A percentile compares a stretch with the other conserved stretches of the same genome.
These are phyloP conservation scores for Ettlia oleoabundans DNA, from an alignment of 139 green algal species.

Conservation along the genomic window DNA sequence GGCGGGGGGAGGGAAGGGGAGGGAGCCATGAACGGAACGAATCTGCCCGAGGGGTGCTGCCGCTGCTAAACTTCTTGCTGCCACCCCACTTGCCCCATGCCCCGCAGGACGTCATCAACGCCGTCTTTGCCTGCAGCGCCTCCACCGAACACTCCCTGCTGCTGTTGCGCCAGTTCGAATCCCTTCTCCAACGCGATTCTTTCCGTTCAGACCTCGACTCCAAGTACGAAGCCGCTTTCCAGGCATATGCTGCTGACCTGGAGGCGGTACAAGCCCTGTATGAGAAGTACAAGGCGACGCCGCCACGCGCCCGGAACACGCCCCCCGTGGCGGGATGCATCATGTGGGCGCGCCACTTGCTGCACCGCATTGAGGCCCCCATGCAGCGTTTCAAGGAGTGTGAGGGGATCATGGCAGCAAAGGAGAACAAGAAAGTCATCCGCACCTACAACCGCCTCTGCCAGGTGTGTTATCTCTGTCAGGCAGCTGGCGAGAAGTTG, in stretches of 20 bases:
- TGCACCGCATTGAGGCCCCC: constrained; percentile 90
- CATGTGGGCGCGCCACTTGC: constrained; percentile 92
- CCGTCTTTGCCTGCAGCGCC: constrained; percentile 86
- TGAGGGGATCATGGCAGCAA: constrained; percentile 82
- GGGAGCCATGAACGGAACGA: too few relatives aligned
- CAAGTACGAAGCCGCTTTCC: constrained; percentile 92
- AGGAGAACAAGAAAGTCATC: constrained; percentile 90
- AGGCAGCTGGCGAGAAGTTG: not conserved
- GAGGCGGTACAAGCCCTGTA: constrained; percentile 91
- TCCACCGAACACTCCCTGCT: constrained; percentile 87
- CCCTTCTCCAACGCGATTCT: constrained; percentile 85
- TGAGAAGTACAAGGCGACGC: constrained; percentile 89
- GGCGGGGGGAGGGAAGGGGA: not conserved
- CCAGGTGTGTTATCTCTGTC: constrained; percentile 3
- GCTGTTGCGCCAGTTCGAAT: constrained; percentile 89
- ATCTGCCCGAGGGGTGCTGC: not conserved
- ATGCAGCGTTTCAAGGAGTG: constrained; percentile 88
- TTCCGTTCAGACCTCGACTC: constrained; percentile 69
- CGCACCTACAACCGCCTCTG: constrained; percentile 91
- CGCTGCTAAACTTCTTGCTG: too few relatives aligned
- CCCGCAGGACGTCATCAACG: constrained; percentile 87
- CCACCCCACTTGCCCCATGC: not conserved
- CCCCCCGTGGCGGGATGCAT: constrained; percentile 89
- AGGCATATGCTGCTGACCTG: constrained; percentile 71
- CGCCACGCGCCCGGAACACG: constrained; percentile 81